Base-by-base conservation (phyloP, 2,329 filamentous ascomycete genomes). In the Penicillium brasilianum region DNA sequence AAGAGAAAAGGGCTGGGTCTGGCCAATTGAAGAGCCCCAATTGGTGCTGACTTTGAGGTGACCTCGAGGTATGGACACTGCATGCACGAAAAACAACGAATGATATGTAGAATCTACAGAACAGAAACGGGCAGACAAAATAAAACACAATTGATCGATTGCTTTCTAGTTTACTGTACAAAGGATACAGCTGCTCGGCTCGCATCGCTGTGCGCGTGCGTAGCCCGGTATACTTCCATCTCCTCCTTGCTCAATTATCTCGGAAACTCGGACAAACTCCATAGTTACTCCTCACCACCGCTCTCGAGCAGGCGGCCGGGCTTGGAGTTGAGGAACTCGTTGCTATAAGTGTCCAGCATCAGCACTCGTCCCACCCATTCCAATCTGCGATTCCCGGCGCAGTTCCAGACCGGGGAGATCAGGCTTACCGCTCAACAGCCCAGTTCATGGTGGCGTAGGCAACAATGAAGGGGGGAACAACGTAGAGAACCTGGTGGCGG, bases 361-460 rank as follows among this genome's bases (percentile, higher is more conserved):
- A 63, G 57, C 52, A 59, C 28, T 43, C 20, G 34, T 50, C 32
- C 50, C 6, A 18, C 5, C 4, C 3, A 2, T 14, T 20, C 36
- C 22, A 6, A 5, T 13, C 20, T 41, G 25, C 18, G 10, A 14
- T 39, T 22, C 32, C 16, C 34, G 13, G 14, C 37, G 55, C 41
- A 11, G 25, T 20, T 37, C 57, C 16, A n/a, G 18, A 16, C 22
- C 14, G 30, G 51, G 39, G 43, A 49, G 11, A 28, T 81, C 88
- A 72, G 49, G 53, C 67, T 68, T 86, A 98, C 95, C 88, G 88
- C 82, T 97, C 89, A 74, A 87, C 89, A 69, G 95, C 94, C 95
- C 95, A 99, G 77, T 90, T 82, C 89, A 98, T 91, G 69, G 87
- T 76, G 76, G 88, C 87, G 83, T 98, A 99, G 69, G 86, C 93